A percentile compares a stretch with the other conserved stretches of the same genome.
Conservation (phyloP, 73 alveolate genomes). For the Urostyla sp. region DNA sequence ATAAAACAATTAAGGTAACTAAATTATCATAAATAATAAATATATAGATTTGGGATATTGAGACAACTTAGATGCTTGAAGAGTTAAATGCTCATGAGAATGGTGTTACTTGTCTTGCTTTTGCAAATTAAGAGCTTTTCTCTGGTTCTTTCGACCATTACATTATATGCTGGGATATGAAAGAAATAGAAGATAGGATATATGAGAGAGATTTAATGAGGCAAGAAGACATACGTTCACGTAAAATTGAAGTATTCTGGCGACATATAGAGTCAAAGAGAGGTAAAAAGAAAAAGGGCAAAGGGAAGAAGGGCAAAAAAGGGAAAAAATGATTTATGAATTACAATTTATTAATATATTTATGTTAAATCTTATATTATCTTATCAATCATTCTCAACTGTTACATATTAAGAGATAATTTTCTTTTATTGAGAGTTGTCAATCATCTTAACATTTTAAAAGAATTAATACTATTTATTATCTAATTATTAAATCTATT, state of each 20-base stretch:
- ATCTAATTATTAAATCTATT: too few relatives aligned
- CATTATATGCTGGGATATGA: constrained; percentile 78
- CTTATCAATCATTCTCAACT: not conserved
- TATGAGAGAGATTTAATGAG: constrained; percentile 77
- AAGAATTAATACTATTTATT: too few relatives aligned
- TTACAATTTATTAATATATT: not conserved
- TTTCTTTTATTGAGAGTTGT: not conserved
- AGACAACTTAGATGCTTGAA: constrained; percentile 71
- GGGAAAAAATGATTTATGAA: not conserved
- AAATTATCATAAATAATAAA: too few relatives aligned
- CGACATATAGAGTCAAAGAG: constrained; percentile 59
- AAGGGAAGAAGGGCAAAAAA: constrained; percentile 59
- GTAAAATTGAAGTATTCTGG: constrained; percentile 66
- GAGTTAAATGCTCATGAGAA: constrained; percentile 81
- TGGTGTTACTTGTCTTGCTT: constrained; percentile 80
- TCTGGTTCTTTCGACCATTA: constrained; percentile 81
- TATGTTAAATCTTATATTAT: not conserved
- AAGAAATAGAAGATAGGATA: constrained; percentile 77
- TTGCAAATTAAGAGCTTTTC: constrained; percentile 79
- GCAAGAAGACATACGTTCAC: constrained; percentile 72
- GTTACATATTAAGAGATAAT: not conserved
- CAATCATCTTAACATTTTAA: not conserved
- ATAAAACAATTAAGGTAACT: constrained; percentile 76
- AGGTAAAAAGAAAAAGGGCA: constrained; percentile 48
- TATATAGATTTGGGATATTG: constrained; percentile 79